These are phyloP conservation scores for Malassezia arunalokei DNA, from an alignment of 1,284 basidiomycete species.

Conservation along the genomic window DNA sequence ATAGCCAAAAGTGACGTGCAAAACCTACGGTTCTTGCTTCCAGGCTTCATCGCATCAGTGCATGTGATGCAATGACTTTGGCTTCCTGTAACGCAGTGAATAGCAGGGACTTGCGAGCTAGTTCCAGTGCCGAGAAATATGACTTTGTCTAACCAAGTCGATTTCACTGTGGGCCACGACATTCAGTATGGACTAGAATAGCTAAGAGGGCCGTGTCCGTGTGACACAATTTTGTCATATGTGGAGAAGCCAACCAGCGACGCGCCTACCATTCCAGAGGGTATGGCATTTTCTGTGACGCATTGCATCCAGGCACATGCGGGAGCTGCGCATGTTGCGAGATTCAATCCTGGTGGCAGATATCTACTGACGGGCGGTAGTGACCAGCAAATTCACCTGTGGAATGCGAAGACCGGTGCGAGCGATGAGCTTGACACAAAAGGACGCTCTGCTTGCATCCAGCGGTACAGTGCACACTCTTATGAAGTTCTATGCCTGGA, in stretches of 20 bases:
- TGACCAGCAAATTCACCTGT: slow-evolving; percentile 76
- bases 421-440: slow-evolving; percentile 1
- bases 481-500: slow-evolving; percentile 80
- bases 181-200: neutral
- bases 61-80: slow-evolving; percentile 24
- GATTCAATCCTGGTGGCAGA: slow-evolving; percentile 53
- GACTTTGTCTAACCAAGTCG: slow-evolving; percentile 28
- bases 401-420: slow-evolving; percentile 66
- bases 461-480: slow-evolving; percentile 75
- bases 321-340: slow-evolving; percentile 41
- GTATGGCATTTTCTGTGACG: slow-evolving; percentile 2
- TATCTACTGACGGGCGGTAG: slow-evolving; percentile 83
- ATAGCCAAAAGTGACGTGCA: slow-evolving; percentile 25
- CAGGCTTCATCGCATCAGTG: slow-evolving; percentile 25
- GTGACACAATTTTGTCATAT: neutral
- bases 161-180: neutral
- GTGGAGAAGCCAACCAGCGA: neutral
- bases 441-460: slow-evolving; percentile 50
- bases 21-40: slow-evolving; percentile 31
- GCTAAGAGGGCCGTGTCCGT: neutral
- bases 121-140: slow-evolving; percentile 41
- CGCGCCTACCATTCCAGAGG: neutral
- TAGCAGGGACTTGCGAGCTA: slow-evolving; percentile 34
- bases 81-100: slow-evolving; percentile 24
- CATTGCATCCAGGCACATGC: slow-evolving; percentile 28